phyloP scores from a whole-genome alignment of 1,284 basidiomycete species.

The Laetiporus sulphureus region DNA sequence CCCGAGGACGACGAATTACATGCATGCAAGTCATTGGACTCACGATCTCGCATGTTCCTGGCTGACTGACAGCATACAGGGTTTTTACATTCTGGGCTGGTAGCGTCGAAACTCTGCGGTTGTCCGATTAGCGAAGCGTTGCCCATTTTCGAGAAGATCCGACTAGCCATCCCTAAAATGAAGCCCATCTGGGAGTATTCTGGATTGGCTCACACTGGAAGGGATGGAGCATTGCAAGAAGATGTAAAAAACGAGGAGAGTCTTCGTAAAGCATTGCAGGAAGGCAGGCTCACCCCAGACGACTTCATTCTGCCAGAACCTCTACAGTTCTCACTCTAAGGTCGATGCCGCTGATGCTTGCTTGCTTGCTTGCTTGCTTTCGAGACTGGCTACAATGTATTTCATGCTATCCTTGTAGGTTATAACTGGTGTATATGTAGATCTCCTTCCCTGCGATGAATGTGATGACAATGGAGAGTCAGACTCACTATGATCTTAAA shows the following conservation, averaged over 20 bases:
- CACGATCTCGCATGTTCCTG: too few species aligned
- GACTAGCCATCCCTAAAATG: constrained; percentile 15
- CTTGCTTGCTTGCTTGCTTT: too few species aligned
- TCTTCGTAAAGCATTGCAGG: background rate
- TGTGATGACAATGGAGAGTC: too few species aligned
- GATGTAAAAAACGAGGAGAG: constrained; percentile 6
- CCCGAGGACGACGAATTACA: constrained; percentile 31
- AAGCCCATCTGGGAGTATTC: constrained; percentile 21
- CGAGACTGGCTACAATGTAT: too few species aligned
- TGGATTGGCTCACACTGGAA: constrained; percentile 7
- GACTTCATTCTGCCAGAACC: background rate
- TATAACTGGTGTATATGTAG: too few species aligned
- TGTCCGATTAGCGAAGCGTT: constrained; percentile 8
- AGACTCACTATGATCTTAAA: too few species aligned
- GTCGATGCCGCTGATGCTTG: too few species aligned
- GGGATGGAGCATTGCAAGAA: background rate
- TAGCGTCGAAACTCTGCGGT: constrained; percentile 8
- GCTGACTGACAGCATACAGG: too few species aligned
- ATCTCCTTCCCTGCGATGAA: too few species aligned
- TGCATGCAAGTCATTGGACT: constrained; percentile 13
- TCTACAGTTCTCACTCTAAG: too few species aligned
- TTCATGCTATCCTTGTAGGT: too few species aligned
- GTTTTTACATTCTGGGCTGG: constrained; percentile 11
- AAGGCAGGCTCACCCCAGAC: constrained; percentile 2
- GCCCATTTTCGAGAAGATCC: constrained; percentile 10